A percentile compares a stretch with the other conserved stretches of the same genome.
Evolutionary conservation across 306 rosid species (phyloP).

Genomic region (Cyclanthera cordifolia): DNA sequence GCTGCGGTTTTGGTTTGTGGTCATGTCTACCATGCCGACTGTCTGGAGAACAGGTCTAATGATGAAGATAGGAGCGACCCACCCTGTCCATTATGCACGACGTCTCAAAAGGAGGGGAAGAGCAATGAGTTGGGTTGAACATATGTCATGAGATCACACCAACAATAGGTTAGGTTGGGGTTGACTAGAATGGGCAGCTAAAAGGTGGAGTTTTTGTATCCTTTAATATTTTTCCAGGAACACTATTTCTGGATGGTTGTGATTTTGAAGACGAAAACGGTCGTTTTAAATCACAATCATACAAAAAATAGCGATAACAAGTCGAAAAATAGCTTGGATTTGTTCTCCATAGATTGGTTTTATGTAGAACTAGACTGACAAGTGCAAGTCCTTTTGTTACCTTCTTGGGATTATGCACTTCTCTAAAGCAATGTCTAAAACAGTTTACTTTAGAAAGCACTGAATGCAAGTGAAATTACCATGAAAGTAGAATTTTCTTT

Average conservation of each 20-base stretch:
- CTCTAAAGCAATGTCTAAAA: background rate
- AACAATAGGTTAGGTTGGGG: conserved; percentile 8
- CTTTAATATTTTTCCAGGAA: conserved; percentile 6
- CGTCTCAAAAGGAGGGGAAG: conserved; percentile 23
- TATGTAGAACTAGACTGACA: background rate
- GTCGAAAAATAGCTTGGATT: background rate
- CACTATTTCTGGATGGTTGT: background rate
- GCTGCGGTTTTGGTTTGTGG: conserved; percentile 85
- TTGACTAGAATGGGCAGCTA: conserved; percentile 4
- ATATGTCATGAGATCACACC: background rate
- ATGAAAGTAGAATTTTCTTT: background rate
- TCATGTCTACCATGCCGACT: conserved; percentile 74
- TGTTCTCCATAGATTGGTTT: background rate
- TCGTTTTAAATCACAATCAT: background rate
- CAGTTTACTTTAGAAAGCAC: background rate
- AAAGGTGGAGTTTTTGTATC: conserved; percentile 2
- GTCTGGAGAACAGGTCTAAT: conserved; percentile 61
- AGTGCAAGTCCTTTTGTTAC: background rate
- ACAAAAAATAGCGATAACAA: background rate
- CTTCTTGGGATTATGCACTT: background rate
- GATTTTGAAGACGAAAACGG: background rate
- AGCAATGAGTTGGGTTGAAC: conserved; percentile 12
- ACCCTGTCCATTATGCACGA: conserved; percentile 48
- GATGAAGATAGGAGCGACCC: conserved; percentile 58
- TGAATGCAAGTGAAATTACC: background rate